A percentile compares a stretch with the other conserved stretches of the same genome.
phyloP scores from a whole-genome alignment of 2,329 filamentous ascomycete genomes.

The Amylocarpus encephaloides region DNA sequence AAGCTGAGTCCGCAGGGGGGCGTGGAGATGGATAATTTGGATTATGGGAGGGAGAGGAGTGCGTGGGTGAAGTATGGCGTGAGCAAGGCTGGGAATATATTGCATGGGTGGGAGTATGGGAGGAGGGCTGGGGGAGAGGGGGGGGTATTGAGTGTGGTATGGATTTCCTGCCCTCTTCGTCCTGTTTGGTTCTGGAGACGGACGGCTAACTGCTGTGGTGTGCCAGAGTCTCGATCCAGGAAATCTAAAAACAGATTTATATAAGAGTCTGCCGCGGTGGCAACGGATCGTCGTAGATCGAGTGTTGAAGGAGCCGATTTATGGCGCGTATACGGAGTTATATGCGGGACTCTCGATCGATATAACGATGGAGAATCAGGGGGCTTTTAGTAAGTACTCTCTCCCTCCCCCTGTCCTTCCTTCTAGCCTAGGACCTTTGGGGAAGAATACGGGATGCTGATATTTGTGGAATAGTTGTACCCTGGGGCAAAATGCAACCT shows the following conservation, averaged over 20 bases:
- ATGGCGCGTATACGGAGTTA: constrained; percentile 29
- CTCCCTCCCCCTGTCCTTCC: too few relatives aligned
- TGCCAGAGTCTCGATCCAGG: constrained; percentile 27
- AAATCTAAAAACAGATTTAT: constrained; percentile 24
- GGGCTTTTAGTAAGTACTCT: constrained; percentile 22
- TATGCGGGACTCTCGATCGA: constrained; percentile 27
- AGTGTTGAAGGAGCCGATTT: constrained; percentile 19
- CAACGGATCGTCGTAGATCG: constrained; percentile 8
- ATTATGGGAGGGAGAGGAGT: constrained; percentile 19
- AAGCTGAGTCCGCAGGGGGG: constrained; percentile 15
- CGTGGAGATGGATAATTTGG: constrained; percentile 23
- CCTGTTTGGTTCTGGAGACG: not conserved
- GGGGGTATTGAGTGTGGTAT: constrained; percentile 26
- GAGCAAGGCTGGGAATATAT: constrained; percentile 26
- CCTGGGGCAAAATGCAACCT: constrained; percentile 39
- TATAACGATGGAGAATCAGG: constrained; percentile 23
- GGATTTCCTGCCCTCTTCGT: not conserved
- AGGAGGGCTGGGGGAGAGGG: constrained; percentile 14
- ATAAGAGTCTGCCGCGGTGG: constrained; percentile 13
- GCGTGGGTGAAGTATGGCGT: constrained; percentile 21
- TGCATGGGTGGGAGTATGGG: constrained; percentile 23
- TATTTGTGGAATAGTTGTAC: constrained; percentile 34
- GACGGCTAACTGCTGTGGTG: too few relatives aligned
- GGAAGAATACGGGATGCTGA: not conserved
- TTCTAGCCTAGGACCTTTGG: not conserved